phyloP scores from a whole-genome alignment of 164 flowering plant genomes.

The Hamamelis virginiana region DNA sequence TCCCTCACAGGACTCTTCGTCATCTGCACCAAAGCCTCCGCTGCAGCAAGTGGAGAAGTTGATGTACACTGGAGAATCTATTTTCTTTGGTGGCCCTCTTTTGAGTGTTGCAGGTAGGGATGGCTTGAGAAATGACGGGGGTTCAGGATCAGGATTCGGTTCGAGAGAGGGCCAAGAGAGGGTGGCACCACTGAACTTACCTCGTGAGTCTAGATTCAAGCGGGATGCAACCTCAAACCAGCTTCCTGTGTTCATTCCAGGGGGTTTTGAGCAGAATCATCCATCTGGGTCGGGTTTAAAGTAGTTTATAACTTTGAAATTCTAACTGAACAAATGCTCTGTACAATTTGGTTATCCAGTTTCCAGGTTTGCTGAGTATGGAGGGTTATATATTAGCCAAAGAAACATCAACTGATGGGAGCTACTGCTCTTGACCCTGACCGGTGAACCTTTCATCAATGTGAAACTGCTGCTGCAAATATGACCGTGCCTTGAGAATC shows the following conservation, averaged over 20 bases:
- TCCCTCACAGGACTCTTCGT: slow-evolving; percentile 34
- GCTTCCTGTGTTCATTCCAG: slow-evolving; percentile 79
- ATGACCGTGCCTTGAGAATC: background rate
- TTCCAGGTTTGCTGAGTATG: background rate
- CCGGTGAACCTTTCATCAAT: background rate
- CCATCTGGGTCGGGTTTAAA: slow-evolving; percentile 29
- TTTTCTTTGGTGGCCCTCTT: slow-evolving; percentile 93
- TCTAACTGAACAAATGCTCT: background rate
- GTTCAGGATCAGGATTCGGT: too few relatives aligned
- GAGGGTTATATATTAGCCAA: background rate
- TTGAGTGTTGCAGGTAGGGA: slow-evolving; percentile 50
- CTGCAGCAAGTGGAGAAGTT: slow-evolving; percentile 59
- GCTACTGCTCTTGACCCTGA: slow-evolving; percentile 8
- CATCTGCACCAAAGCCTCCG: slow-evolving; percentile 33
- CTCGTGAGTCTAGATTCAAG: slow-evolving; percentile 49
- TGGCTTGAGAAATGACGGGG: slow-evolving; percentile 37
- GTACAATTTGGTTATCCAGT: background rate
- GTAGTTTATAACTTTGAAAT: slow-evolving; percentile 9
- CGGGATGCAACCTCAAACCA: slow-evolving; percentile 64
- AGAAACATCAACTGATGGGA: slow-evolving; percentile 4
- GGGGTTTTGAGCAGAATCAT: slow-evolving; percentile 35
- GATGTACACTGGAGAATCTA: slow-evolving; percentile 73
- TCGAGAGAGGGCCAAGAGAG: slow-evolving; percentile 51
- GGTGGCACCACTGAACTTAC: slow-evolving; percentile 22
- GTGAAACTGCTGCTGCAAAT: background rate